phyloP scores from a whole-genome alignment of 331 rosid species.

The Quercus phellos region DNA sequence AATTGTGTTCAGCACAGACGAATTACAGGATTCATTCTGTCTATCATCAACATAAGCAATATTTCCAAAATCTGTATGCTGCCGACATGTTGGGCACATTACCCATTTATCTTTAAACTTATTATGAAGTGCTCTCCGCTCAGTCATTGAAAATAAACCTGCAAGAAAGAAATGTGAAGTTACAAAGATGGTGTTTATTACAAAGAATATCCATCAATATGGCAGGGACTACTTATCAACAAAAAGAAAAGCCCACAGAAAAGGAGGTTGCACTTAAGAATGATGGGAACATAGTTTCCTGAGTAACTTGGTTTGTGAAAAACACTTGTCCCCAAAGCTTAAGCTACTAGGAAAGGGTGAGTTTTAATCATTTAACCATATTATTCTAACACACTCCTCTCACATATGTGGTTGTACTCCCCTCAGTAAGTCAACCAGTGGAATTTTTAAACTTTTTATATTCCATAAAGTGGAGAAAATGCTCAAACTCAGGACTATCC shows the following conservation, averaged over 20 bases:
- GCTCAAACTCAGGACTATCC: too few species aligned
- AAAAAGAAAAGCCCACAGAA: not conserved
- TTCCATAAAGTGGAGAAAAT: too few species aligned
- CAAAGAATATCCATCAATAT: constrained; percentile 1
- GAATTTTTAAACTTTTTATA: too few species aligned
- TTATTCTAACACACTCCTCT: too few species aligned
- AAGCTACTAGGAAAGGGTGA: too few species aligned
- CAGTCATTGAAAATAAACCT: constrained; percentile 94
- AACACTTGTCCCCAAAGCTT: too few species aligned
- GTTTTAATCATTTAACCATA: too few species aligned
- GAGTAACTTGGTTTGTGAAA: not conserved
- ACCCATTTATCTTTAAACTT: constrained; percentile 69
- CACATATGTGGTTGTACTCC: too few species aligned
- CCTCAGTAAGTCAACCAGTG: too few species aligned
- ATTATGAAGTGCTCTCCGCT: constrained; percentile 42
- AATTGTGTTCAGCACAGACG: constrained; percentile 33
- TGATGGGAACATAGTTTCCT: not conserved
- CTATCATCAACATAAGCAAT: constrained; percentile 87
- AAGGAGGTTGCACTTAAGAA: not conserved
- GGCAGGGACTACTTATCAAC: not conserved
- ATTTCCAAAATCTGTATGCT: constrained; percentile 76
- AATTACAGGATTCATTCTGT: constrained; percentile 40
- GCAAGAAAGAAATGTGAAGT: constrained; percentile 18
- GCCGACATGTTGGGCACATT: constrained; percentile 96
- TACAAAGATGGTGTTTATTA: not conserved